Base-by-base conservation (phyloP, 768 basidiomycete species). In the Tricholoma bakamatsutake region DNA sequence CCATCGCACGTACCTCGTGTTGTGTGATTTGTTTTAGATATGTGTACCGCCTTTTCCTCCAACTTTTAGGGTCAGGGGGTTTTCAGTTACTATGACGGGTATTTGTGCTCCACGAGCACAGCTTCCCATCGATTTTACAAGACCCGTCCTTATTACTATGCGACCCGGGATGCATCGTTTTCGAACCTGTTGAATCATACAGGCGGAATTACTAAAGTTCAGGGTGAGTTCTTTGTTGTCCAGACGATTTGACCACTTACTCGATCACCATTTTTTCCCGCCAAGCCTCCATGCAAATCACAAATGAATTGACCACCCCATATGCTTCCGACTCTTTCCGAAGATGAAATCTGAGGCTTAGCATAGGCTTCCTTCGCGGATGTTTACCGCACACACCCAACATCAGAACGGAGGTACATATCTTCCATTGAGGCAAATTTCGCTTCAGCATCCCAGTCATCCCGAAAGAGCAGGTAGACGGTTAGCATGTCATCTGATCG, bases 1-100 rank as follows among this genome's bases (percentile, higher is more conserved):
- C 57, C 56, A 62, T 56, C 61, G 60, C 62, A 63, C 50, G 55
- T 35, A 50, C 47, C 52, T 47, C 33, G 33, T 45, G 45, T 37
- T 43, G 27, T 53, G 33, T 35, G 33, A 48, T 33, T 50, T 37
- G 28, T 30, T n/a, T 28, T 46, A 46, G 24, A 46, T 52, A 50
- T 50, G 34, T 35, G 11, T 47, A 8, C 24, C 30, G 33, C 50
- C 54, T 50, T 27, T 42, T 42, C 46, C 27, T 18, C 11, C 34
- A 56, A 18, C 13, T 48, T n/a, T 17, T 9, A 5, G 17, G 46
- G 9, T 24, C 21, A 24, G 21, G 21, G 21, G 21, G 21, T 24
- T 45, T 8, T 24, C 43, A 27, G 43, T 45, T n/a, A 4, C 39
- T 17, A 17, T 40, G 17, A 17, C 18, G 9, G 40, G 18, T 18